Percentiles rank a stretch among this genome's conserved stretches.
Evolutionary conservation across 768 basidiomycete genomes (phyloP).

Genomic region (Suillus paluster): DNA sequence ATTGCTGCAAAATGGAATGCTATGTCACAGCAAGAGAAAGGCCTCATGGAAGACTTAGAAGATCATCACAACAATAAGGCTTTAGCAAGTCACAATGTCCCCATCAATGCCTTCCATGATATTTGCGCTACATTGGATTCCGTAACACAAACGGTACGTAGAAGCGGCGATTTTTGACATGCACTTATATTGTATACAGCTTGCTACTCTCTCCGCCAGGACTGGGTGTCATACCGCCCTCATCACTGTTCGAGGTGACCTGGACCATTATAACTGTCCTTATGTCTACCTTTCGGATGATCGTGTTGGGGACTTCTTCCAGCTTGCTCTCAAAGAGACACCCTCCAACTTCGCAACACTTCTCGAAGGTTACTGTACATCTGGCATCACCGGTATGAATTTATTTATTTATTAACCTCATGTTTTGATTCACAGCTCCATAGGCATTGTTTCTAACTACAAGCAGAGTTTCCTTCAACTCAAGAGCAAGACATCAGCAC

Average conservation of each 20-base stretch:
- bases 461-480: background rate
- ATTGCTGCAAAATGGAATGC: background rate
- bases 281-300: background rate
- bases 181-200: background rate
- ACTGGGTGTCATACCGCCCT: background rate
- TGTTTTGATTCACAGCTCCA: too few relatives aligned
- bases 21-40: background rate
- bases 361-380: background rate
- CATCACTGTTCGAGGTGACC: background rate
- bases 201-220: background rate
- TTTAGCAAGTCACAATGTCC: background rate
- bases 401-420: too few relatives aligned
- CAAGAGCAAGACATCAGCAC: background rate
- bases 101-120: constrained; percentile 2
- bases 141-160: background rate
- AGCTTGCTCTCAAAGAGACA: background rate
- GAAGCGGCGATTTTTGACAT: background rate
- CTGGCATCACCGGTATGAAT: background rate
- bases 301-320: background rate
- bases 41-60: background rate
- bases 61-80: background rate
- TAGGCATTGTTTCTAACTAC: background rate
- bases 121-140: background rate
- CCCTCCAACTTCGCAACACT: background rate
- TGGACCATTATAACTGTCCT: background rate